Evolutionary conservation across 805 yeast genomes (phyloP), one percentile per base, ranked within the genome.

Genomic region (Lachancea lanzarotensis): DNA sequence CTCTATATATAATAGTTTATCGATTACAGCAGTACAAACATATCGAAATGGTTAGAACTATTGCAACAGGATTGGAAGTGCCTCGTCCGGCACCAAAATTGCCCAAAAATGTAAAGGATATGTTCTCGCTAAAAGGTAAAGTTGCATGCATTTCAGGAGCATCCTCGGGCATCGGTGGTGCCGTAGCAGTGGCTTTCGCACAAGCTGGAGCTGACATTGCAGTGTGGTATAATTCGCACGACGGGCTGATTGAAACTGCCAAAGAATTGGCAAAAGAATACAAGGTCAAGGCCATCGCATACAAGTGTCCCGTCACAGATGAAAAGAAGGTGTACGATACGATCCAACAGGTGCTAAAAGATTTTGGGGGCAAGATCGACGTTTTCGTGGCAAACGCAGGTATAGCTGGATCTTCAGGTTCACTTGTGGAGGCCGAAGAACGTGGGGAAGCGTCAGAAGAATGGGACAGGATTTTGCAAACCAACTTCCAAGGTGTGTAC

Each of bases 341-440:
- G 12, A 52, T 74, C 25, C 42, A 48, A 19, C 49, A 50, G 31
- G 78, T 80, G 49, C 75, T 71, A 50, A 52, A 65, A 47, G 95
- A 86, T 58, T 87, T 88, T 61, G 93, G 91, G 25, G 38, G 38
- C 17, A 77, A 78, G 49, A 78, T 88, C 52, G 95, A 88, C 64
- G 69, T 86, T 22, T 82, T 85, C 57, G 93, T 88, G 38, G 95
- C 95, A 55, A 88, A 87, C 63, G 96, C 96, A 12, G 96, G 96
- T 35, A 79, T 86, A 39, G 81, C 88, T 13, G 87, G 95, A 95
- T 73, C 78, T 18, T 71, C 75, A 25, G 89, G 90, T 18, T 75
- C 75, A 16, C 61, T 79, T 49, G 62, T 76, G 45, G 76, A 74
- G 45, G 68, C 66, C 47, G 58, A 60, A 35, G 67, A 67, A 38